Conservation (phyloP, 306 rosid species). For the Vigna hirtella region DNA sequence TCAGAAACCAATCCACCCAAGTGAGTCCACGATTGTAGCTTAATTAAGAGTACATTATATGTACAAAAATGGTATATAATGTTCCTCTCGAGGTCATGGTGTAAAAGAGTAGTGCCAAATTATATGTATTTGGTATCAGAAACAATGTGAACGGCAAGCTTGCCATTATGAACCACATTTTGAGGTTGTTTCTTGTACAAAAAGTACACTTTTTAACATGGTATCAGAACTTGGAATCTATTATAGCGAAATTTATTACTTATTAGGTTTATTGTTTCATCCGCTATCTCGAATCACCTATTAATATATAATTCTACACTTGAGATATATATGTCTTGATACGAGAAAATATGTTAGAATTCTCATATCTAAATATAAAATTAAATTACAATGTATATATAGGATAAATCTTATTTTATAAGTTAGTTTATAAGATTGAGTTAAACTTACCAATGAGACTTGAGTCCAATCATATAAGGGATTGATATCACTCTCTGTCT, state of each 20-base stretch:
- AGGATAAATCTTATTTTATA: too few species aligned
- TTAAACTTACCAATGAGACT: not conserved
- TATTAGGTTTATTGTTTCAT: too few species aligned
- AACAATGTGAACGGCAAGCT: slow-evolving; percentile 57
- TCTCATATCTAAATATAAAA: too few species aligned
- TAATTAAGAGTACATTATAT: slow-evolving; percentile 36
- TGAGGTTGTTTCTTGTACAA: slow-evolving; percentile 55
- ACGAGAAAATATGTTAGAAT: too few species aligned
- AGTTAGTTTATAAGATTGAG: too few species aligned
- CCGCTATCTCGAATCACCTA: rapidly evolving
- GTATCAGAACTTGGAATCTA: rapidly evolving
- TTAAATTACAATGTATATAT: too few species aligned
- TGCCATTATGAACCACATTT: slow-evolving; percentile 56
- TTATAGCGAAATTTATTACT: too few species aligned
- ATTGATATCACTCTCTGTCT: too few species aligned
- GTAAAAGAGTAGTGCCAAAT: slow-evolving; percentile 18
- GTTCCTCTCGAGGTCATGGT: slow-evolving; percentile 46
- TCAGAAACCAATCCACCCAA: slow-evolving; percentile 81
- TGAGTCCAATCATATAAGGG: too few species aligned
- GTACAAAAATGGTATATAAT: slow-evolving; percentile 28
- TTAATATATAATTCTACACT: too few species aligned
- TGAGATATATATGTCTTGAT: rapidly evolving
- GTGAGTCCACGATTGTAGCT: slow-evolving; percentile 57
- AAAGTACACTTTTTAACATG: too few species aligned
- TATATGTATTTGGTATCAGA: slow-evolving; percentile 55